phyloP scores from a whole-genome alignment of 257 asterid genomes.

The Solanum appendiculatum region DNA sequence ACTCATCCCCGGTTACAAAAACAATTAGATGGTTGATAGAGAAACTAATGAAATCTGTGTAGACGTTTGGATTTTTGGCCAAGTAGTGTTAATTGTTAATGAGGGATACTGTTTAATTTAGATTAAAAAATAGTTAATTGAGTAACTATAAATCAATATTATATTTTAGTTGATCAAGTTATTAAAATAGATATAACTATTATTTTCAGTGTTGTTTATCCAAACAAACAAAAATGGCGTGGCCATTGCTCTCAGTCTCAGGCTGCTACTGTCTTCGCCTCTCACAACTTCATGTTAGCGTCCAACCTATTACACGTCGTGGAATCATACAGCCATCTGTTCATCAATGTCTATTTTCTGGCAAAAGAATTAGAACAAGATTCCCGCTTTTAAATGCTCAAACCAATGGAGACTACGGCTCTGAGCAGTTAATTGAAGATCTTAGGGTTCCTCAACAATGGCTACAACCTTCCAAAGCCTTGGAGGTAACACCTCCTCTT shows the following conservation, averaged over 20 bases:
- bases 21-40: too few relatives aligned
- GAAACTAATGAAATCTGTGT: too few relatives aligned
- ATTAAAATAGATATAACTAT: too few relatives aligned
- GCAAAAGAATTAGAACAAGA: background rate
- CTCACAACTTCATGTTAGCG: background rate
- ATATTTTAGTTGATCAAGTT: too few relatives aligned
- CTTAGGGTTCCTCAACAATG: slow-evolving; percentile 69
- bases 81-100: too few relatives aligned
- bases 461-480: slow-evolving; percentile 64
- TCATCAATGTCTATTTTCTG: slow-evolving; percentile 1
- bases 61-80: too few relatives aligned
- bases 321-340: slow-evolving; percentile 1
- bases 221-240: background rate
- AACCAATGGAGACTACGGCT: slow-evolving; percentile 19
- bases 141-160: too few relatives aligned
- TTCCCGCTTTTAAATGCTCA: slow-evolving; percentile 12
- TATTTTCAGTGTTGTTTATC: background rate
- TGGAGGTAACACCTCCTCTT: slow-evolving; percentile 30
- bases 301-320: background rate
- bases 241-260: background rate
- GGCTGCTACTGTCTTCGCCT: background rate
- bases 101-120: too few relatives aligned
- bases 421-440: slow-evolving; percentile 29
- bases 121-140: too few relatives aligned
- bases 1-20: too few relatives aligned